Conservation (phyloP, 2,329 filamentous ascomycete genomes). For the Alternaria metachromatica region DNA sequence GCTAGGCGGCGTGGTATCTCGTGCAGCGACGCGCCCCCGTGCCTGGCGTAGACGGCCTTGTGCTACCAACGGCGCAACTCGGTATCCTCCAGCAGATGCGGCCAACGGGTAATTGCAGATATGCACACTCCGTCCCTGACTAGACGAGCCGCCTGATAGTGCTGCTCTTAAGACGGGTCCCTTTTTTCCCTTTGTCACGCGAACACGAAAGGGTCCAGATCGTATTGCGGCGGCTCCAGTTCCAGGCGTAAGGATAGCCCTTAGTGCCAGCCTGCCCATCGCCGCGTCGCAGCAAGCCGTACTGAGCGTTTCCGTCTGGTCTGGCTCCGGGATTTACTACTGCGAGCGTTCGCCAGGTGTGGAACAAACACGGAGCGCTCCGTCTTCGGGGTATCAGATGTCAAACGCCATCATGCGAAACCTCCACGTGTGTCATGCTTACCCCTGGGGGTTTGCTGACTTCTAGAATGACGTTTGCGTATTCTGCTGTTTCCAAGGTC, state of each 20-base stretch:
- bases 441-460: constrained; percentile 4
- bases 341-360: neutral
- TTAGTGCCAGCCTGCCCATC: constrained; percentile 13
- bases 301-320: constrained; percentile 10
- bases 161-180: constrained; percentile 5
- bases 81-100: constrained; percentile 5
- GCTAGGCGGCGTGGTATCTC: constrained; percentile 30
- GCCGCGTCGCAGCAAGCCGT: constrained; percentile 7
- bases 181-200: constrained; percentile 1
- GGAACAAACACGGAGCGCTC: constrained; percentile 4
- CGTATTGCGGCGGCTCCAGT: constrained; percentile 22
- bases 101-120: constrained; percentile 17
- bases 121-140: constrained; percentile 26
- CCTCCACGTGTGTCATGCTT: neutral
- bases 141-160: constrained; percentile 17
- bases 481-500: constrained; percentile 6
- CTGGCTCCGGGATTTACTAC: neutral
- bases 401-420: constrained; percentile 13
- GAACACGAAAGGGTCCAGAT: constrained; percentile 21
- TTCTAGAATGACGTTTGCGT: constrained; percentile 14
- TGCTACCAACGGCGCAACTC: constrained; percentile 7
- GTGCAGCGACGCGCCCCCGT: constrained; percentile 20
- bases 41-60: constrained; percentile 11
- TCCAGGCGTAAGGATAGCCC: constrained; percentile 17
- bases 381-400: constrained; percentile 6